A percentile compares a stretch with the other conserved stretches of the same genome.
Conservation (phyloP, 352 stramenopile species). For the Lagenidium giganteum region DNA sequence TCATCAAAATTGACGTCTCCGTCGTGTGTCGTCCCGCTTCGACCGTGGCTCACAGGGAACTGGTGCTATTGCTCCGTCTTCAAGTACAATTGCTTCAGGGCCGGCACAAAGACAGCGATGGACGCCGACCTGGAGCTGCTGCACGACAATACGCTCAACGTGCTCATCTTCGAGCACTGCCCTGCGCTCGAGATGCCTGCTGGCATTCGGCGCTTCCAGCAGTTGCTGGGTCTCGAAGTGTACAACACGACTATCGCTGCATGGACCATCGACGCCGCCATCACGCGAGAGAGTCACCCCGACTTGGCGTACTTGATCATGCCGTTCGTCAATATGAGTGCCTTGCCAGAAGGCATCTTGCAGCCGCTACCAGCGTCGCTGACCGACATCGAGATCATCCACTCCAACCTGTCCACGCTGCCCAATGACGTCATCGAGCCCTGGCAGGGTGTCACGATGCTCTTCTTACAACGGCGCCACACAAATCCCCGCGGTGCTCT, state of each 20-base stretch:
- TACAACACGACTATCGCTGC: constrained; percentile 24
- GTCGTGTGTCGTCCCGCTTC: too few species aligned
- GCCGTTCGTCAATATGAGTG: constrained; percentile 2
- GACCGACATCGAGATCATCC: constrained; percentile 11
- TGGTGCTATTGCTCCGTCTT: constrained; percentile 15
- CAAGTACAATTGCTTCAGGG: constrained; percentile 20
- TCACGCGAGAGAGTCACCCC: constrained; percentile 4
- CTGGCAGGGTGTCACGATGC: constrained; percentile 7
- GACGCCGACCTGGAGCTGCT: constrained; percentile 8
- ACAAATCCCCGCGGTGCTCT: constrained; percentile 7
- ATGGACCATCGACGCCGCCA: constrained; percentile 19
- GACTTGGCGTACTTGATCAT: constrained; percentile 5
- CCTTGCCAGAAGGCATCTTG: constrained; percentile 4
- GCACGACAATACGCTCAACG: constrained; percentile 7
- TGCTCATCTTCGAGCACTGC: constrained; percentile 26
- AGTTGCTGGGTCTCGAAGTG: constrained; percentile 27
- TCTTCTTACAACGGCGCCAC: constrained; percentile 17
- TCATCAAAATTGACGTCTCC: too few species aligned
- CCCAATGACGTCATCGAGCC: constrained; percentile 8
- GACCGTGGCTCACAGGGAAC: constrained; percentile 12
- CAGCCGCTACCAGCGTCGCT: constrained; percentile 3
- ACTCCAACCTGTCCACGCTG: constrained; percentile 9
- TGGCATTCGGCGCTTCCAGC: constrained; percentile 14
- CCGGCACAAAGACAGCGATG: neutral
- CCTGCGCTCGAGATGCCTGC: constrained; percentile 9